Evolutionary conservation across 2,329 filamentous ascomycete species (phyloP), one percentile per base, ranked within the genome.

Genomic region (Albifimbria verrucaria): DNA sequence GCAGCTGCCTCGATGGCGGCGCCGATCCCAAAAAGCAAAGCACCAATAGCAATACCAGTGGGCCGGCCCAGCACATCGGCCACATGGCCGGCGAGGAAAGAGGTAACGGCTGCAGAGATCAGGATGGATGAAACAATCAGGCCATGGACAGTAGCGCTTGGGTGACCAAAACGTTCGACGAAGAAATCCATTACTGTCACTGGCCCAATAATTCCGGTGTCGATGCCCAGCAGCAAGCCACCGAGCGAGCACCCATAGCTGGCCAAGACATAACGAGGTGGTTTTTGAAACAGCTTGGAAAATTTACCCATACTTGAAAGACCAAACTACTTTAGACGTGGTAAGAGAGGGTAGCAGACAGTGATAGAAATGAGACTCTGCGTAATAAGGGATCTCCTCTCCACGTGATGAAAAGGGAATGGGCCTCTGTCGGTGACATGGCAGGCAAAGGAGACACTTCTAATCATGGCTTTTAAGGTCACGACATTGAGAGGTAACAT

Each of bases 121-220:
- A 86, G 71, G 46, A 86, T 80, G 0, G 78, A 78, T 0, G 83
- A 86, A 17, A 87, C 82, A 7, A 83, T 75, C 3, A 85, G 68
- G 1, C 84, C 83, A 57, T 82, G 82, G 1, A 85, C 62, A 0
- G 78, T 79, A 0, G 82, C 72, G 1, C 78, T 80, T 44, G 81
- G 74, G 15, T 71, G 65, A 3, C 82, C 82, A 59, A 85, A 79
- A 3, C 73, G 72, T 2, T 66, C 52, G 10, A 68, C 69, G 62
- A 83, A 86, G 17, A 70, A 67, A 0, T 71, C 59, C 83, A 86
- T 86, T 3, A 76, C 74, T 0, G 82, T 86, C 0, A 86, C 75
- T 4, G 82, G 78, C 2, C 83, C 82, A 50, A 86, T 82, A 23
- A 74, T 79, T 10, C 81, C 80, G 0, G 81, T 72, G 39, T 72